Base-by-base conservation (phyloP, 1,139 yeast genomes). In the Chernovozyma aurita region DNA sequence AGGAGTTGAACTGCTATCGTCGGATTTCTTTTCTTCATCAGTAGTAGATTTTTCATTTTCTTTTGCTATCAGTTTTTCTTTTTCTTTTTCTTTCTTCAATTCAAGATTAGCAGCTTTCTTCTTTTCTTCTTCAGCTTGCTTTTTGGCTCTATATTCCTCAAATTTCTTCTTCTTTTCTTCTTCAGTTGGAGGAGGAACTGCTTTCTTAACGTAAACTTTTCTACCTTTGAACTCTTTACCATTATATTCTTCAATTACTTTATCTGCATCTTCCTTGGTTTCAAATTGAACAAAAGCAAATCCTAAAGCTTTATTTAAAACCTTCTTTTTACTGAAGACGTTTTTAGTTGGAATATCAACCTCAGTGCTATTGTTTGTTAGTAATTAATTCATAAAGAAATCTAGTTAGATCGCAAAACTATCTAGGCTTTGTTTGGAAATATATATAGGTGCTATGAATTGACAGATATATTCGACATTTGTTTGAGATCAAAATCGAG, bases 261-360 rank as follows among this genome's bases (percentile, higher is more conserved):
- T 56, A 39, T 64, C 69, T 4, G 79, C 79, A 26, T 72, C 72
- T 22, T 61, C 65, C 41, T 62, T 82, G 35, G 60, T 48, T 34
- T 58, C 63, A 48, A 76, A 74, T 47, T 75, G 70, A 37, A 73
- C 75, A 54, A 73, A 76, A 13, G 78, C 81, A 55, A 72, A 74
- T 9, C 81, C 81, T 38, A 73, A 61, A 39, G 61, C 69, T 46
- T 62, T 65, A 43, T 59, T 59, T 41, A 57, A 53, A 28, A 61
- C 50, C 45, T 57, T 59, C 30, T 57, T 61, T 34, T 61, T 61
- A 34, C 61, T 59, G 35, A 54, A 52, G 38, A 53, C 51, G 29
- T 59, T 54, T 47, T 65, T 67, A 43, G 61, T 59, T 24, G 75
- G 75, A 41, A 69, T 65, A 41, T 64, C 70, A 30, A 68, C 65